Percentiles rank a stretch among this genome's conserved stretches.
These are phyloP conservation scores for Colletotrichum australisinense DNA, from an alignment of 2,329 filamentous ascomycete genomes.

Conservation along the genomic window DNA sequence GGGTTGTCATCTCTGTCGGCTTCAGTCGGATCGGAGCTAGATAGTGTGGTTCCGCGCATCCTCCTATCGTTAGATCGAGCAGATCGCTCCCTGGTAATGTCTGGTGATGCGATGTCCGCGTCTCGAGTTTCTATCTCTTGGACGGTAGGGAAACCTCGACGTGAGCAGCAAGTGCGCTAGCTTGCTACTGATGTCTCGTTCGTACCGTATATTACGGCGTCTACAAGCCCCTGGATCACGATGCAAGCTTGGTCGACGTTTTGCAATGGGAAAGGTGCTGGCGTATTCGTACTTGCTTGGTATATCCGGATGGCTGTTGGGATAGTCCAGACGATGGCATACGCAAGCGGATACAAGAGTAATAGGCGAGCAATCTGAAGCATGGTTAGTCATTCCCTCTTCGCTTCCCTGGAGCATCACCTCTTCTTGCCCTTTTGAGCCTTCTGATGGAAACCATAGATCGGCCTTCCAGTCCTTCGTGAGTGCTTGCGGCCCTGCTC, in stretches of 20 bases:
- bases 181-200: conserved; percentile 27
- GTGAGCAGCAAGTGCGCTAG: conserved; percentile 15
- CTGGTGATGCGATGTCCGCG: background rate
- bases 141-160: background rate
- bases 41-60: background rate
- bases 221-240: conserved; percentile 53
- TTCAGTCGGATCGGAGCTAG: background rate
- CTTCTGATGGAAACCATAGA: conserved; percentile 29
- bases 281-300: conserved; percentile 45
- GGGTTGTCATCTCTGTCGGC: background rate
- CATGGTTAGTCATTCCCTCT: background rate
- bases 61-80: background rate
- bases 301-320: conserved; percentile 54
- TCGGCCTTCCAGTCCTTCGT: background rate
- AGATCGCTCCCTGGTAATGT: background rate
- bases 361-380: conserved; percentile 52
- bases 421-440: conserved; percentile 37
- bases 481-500: conserved; percentile 2
- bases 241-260: conserved; percentile 53
- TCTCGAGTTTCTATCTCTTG: background rate
- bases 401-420: background rate
- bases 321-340: conserved; percentile 54
- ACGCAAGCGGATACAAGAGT: conserved; percentile 54
- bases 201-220: conserved; percentile 52
- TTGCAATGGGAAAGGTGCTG: conserved; percentile 49